Evolutionary conservation across 2,329 filamentous ascomycete genomes (phyloP).

Genomic region (Ceratocystis lukuohia): DNA sequence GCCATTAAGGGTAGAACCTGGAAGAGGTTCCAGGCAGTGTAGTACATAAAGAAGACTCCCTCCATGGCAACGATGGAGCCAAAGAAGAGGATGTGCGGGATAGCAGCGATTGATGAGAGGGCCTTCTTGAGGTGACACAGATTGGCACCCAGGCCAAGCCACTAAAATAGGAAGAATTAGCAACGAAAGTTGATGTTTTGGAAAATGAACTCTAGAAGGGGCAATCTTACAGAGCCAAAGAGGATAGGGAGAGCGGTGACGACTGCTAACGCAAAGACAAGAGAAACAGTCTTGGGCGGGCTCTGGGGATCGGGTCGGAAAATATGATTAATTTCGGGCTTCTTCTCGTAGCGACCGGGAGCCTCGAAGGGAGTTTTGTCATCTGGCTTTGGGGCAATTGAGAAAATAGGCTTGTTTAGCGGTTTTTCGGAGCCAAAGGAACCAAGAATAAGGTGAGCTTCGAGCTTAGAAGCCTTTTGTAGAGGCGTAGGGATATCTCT

Average conservation of each 20-base stretch:
- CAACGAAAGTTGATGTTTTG: background rate
- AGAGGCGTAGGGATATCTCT: slow-evolving; percentile 83
- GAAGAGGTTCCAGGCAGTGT: slow-evolving; percentile 83
- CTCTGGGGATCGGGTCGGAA: slow-evolving; percentile 71
- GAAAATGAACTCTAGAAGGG: background rate
- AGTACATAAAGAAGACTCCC: slow-evolving; percentile 88
- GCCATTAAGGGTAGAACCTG: slow-evolving; percentile 64
- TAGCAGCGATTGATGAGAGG: slow-evolving; percentile 54
- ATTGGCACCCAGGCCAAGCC: slow-evolving; percentile 73
- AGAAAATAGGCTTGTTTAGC: slow-evolving; percentile 58
- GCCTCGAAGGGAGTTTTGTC: slow-evolving; percentile 49
- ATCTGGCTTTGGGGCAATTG: slow-evolving; percentile 54
- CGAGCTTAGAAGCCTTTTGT: slow-evolving; percentile 52
- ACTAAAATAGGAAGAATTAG: slow-evolving; percentile 36
- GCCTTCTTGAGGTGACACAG: slow-evolving; percentile 64
- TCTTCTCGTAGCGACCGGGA: slow-evolving; percentile 71
- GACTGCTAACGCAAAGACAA: slow-evolving; percentile 63
- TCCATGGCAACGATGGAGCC: slow-evolving; percentile 80
- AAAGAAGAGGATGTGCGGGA: slow-evolving; percentile 75
- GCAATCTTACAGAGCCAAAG: slow-evolving; percentile 48
- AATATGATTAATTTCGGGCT: slow-evolving; percentile 76
- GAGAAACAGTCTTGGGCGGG: slow-evolving; percentile 65
- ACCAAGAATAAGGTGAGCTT: slow-evolving; percentile 69
- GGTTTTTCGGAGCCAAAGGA: slow-evolving; percentile 67
- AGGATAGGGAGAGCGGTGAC: slow-evolving; percentile 61